phyloP scores from a whole-genome alignment of 2,329 filamentous ascomycete genomes.

The Claviceps pazoutovae region DNA sequence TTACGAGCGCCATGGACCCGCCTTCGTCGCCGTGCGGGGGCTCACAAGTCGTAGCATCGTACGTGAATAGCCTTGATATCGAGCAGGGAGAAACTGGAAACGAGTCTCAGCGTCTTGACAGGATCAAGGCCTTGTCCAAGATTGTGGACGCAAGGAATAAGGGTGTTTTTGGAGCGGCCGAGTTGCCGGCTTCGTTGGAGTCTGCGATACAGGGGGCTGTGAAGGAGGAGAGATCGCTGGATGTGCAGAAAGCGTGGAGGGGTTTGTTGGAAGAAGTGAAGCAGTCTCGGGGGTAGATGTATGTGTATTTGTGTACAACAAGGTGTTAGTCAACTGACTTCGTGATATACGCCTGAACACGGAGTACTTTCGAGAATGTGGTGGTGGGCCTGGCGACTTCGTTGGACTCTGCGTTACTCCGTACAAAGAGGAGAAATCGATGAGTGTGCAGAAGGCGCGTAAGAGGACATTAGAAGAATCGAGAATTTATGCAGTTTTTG shows the following conservation, averaged over 20 bases:
- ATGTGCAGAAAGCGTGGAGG: slow-evolving; percentile 30
- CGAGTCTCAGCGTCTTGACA: slow-evolving; percentile 35
- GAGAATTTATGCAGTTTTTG: too few relatives aligned
- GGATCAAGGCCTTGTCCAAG: slow-evolving; percentile 31
- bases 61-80: slow-evolving; percentile 33
- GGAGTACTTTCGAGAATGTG: too few relatives aligned
- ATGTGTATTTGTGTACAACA: neutral
- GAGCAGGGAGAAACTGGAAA: slow-evolving; percentile 32
- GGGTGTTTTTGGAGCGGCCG: slow-evolving; percentile 26
- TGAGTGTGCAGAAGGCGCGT: too few relatives aligned
- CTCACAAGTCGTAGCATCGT: slow-evolving; percentile 17
- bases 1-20: slow-evolving; percentile 9
- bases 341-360: too few relatives aligned
- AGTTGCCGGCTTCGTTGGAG: slow-evolving; percentile 16
- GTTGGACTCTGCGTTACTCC: too few relatives aligned
- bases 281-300: neutral
- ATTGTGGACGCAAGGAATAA: slow-evolving; percentile 27
- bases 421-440: too few relatives aligned
- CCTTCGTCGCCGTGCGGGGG: slow-evolving; percentile 8
- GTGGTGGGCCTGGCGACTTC: too few relatives aligned
- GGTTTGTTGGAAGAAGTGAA: slow-evolving; percentile 19
- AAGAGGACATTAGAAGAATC: too few relatives aligned
- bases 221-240: slow-evolving; percentile 28
- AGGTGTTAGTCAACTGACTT: too few relatives aligned
- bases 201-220: slow-evolving; percentile 21